phyloP scores from a whole-genome alignment of 495 filamentous ascomycete genomes.

The Margaritispora aquatica region DNA sequence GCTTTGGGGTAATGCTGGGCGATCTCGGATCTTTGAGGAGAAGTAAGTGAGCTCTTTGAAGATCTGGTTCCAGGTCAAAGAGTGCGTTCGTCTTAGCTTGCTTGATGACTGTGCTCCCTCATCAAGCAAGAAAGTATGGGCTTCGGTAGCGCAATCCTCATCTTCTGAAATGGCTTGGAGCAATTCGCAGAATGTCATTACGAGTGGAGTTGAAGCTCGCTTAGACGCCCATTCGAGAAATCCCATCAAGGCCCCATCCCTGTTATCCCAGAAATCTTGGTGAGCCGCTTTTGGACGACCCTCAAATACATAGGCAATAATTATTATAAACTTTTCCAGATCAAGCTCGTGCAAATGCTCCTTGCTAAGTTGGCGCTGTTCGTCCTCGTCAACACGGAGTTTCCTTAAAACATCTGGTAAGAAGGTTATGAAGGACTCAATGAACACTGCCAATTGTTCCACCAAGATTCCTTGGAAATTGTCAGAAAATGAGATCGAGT shows the following conservation, averaged over 20 bases:
- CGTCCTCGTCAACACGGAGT: slow-evolving; percentile 84
- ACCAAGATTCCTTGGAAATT: slow-evolving; percentile 65
- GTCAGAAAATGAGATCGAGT: slow-evolving; percentile 52
- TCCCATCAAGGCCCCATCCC: slow-evolving; percentile 82
- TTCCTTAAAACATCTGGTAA: slow-evolving; percentile 87
- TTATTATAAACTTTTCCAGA: slow-evolving; percentile 84
- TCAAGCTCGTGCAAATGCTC: slow-evolving; percentile 69
- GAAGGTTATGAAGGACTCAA: slow-evolving; percentile 88
- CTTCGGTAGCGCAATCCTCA: slow-evolving; percentile 68
- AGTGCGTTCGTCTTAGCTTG: slow-evolving; percentile 70
- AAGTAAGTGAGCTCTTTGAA: slow-evolving; percentile 81
- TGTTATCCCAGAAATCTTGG: slow-evolving; percentile 80
- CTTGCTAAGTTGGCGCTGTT: slow-evolving; percentile 67
- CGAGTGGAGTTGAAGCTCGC: slow-evolving; percentile 84
- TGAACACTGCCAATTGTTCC: slow-evolving; percentile 74
- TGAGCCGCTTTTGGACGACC: slow-evolving; percentile 67
- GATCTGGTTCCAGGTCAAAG: slow-evolving; percentile 87
- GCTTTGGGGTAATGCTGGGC: slow-evolving; percentile 47
- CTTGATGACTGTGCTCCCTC: slow-evolving; percentile 67
- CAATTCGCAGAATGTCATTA: slow-evolving; percentile 94
- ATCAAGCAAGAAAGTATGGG: slow-evolving; percentile 84
- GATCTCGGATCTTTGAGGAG: slow-evolving; percentile 59
- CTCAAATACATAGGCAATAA: slow-evolving; percentile 89
- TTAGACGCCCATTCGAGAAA: slow-evolving; percentile 95
- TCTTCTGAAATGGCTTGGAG: slow-evolving; percentile 77